Percentiles rank a stretch among this genome's conserved stretches.
phyloP scores from a whole-genome alignment of 2,329 filamentous ascomycete genomes.

The Esteya vermicola region DNA sequence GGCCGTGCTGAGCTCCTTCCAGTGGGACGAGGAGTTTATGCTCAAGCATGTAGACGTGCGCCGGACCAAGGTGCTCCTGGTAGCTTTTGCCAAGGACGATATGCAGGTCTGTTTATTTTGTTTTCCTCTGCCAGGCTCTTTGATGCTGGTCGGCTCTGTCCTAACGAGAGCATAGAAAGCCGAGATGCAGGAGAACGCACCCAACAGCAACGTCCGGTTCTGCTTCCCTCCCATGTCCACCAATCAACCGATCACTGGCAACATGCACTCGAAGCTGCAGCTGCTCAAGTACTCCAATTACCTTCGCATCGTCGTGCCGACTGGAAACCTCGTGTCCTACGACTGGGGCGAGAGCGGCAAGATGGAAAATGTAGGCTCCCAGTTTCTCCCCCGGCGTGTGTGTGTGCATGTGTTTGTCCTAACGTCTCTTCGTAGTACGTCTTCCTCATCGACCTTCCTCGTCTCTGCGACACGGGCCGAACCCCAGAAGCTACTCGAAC shows the following conservation, averaged over 20 bases:
- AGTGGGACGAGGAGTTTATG: slow-evolving; percentile 75
- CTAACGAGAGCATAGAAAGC: too few relatives aligned
- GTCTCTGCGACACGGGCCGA: slow-evolving; percentile 23
- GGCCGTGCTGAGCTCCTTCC: slow-evolving; percentile 73
- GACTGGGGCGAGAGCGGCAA: slow-evolving; percentile 81
- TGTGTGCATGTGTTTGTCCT: neutral
- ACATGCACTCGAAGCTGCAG: slow-evolving; percentile 93
- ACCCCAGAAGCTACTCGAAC: slow-evolving; percentile 3
- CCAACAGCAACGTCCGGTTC: slow-evolving; percentile 42
- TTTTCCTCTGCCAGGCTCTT: neutral
- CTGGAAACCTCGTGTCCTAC: slow-evolving; percentile 69
- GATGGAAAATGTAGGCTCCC: slow-evolving; percentile 62
- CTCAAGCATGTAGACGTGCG: slow-evolving; percentile 51
- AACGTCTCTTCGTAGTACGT: slow-evolving; percentile 40
- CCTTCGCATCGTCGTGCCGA: slow-evolving; percentile 70
- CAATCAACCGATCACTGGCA: slow-evolving; percentile 46
- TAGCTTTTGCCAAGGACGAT: slow-evolving; percentile 40
- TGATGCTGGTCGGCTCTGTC: too few relatives aligned
- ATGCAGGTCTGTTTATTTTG: slow-evolving; percentile 27
- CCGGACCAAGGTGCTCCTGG: slow-evolving; percentile 47
- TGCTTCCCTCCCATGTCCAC: slow-evolving; percentile 77
- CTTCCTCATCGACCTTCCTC: slow-evolving; percentile 85
- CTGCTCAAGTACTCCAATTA: slow-evolving; percentile 64
- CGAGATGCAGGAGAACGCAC: slow-evolving; percentile 33
- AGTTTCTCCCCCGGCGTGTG: too few relatives aligned